Conservation (phyloP, 345 rosid species). For the Gossypium raimondii region DNA sequence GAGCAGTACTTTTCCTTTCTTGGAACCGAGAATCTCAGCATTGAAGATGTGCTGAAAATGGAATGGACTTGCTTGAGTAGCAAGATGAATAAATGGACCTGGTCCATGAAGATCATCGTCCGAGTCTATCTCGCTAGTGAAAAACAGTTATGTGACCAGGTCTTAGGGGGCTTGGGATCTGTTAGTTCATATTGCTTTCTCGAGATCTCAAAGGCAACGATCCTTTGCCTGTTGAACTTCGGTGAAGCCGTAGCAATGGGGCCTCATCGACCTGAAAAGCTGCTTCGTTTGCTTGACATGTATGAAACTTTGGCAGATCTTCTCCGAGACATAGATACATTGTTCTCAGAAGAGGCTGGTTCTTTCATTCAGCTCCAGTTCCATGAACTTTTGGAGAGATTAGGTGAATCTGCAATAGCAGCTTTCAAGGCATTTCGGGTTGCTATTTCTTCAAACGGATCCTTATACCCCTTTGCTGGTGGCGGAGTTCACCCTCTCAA, state of each 20-base stretch:
- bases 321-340: background rate
- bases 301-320: conserved; percentile 52
- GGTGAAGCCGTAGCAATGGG: conserved; percentile 69
- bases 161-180: conserved; percentile 48
- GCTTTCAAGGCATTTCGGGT: conserved; percentile 46
- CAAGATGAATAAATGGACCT: conserved; percentile 64
- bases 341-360: conserved; percentile 47
- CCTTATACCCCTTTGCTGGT: conserved; percentile 38
- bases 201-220: conserved; percentile 45
- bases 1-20: conserved; percentile 49
- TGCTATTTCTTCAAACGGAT: conserved; percentile 41
- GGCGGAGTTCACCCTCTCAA: conserved; percentile 67
- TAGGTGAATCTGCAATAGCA: conserved; percentile 39
- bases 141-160: conserved; percentile 53
- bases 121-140: conserved; percentile 54
- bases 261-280: conserved; percentile 53
- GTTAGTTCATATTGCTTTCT: conserved; percentile 38
- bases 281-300: conserved; percentile 64
- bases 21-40: conserved; percentile 46
- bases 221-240: conserved; percentile 56
- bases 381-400: conserved; percentile 37
- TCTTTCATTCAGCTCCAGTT: conserved; percentile 48
- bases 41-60: conserved; percentile 54
- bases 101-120: conserved; percentile 47
- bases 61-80: conserved; percentile 45